These are phyloP conservation scores for Pleomassaria siparia DNA, from an alignment of 2,329 filamentous ascomycete species.

Conservation along the genomic window DNA sequence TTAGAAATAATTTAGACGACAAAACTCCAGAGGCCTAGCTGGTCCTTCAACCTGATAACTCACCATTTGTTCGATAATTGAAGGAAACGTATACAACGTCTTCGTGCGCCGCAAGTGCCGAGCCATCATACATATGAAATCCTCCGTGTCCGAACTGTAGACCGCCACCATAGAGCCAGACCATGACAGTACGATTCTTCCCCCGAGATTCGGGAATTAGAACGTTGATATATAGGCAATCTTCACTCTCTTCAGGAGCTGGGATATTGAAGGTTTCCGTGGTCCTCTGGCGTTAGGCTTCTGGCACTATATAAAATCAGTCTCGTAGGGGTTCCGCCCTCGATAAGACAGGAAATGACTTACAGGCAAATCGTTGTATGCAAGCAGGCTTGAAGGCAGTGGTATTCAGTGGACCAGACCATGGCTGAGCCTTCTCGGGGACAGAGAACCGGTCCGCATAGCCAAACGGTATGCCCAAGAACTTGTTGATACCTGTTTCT, in stretches of 20 bases:
- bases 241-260: slow-evolving; percentile 34
- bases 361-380: slow-evolving; percentile 1
- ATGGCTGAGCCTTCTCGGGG: slow-evolving; percentile 15
- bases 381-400: slow-evolving; percentile 1
- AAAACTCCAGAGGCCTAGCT: too few relatives aligned
- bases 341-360: not conserved
- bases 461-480: slow-evolving; percentile 35
- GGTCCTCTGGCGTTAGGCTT: slow-evolving; percentile 17
- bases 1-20: not conserved
- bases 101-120: slow-evolving; percentile 30
- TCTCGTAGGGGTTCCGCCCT: too few relatives aligned
- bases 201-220: not conserved
- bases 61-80: slow-evolving; percentile 36
- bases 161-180: slow-evolving; percentile 36
- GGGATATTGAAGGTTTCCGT: slow-evolving; percentile 26
- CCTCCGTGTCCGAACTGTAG: slow-evolving; percentile 26
- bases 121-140: slow-evolving; percentile 24
- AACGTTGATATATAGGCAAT: slow-evolving; percentile 46
- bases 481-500: slow-evolving; percentile 31
- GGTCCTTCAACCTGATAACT: too few relatives aligned
- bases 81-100: slow-evolving; percentile 31
- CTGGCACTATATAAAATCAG: not conserved
- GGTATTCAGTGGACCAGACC: slow-evolving; percentile 1
- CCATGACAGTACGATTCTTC: slow-evolving; percentile 25
- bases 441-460: slow-evolving; percentile 25